phyloP scores from a whole-genome alignment of 2,329 filamentous ascomycete genomes.

The Apiospora phragmitis region DNA sequence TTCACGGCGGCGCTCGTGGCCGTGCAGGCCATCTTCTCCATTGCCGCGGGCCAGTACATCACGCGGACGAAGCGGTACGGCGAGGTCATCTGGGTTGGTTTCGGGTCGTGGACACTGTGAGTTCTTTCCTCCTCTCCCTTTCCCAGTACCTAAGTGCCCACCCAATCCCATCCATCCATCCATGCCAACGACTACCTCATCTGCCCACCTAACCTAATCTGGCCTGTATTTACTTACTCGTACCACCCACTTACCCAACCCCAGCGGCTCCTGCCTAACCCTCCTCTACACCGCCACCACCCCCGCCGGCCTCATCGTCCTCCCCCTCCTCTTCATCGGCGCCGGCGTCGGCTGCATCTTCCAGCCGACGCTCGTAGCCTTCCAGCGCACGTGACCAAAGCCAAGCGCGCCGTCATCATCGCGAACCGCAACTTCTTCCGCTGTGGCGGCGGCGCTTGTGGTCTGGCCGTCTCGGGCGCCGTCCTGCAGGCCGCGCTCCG shows the following conservation, averaged over 20 bases:
- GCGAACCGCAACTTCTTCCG: conserved; percentile 64
- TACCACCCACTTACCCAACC: neutral
- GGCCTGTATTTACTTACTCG: neutral
- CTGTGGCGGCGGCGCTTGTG: conserved; percentile 57
- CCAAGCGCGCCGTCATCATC: conserved; percentile 62
- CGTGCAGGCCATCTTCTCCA: conserved; percentile 46
- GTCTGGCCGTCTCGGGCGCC: conserved; percentile 58
- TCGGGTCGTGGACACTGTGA: conserved; percentile 36
- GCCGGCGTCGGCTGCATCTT: conserved; percentile 52
- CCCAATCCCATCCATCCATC: too few species aligned
- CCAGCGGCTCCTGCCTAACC: conserved; percentile 50
- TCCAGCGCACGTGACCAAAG: conserved; percentile 58
- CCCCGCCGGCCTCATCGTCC: conserved; percentile 46
- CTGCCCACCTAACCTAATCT: neutral
- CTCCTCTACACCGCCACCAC: conserved; percentile 48
- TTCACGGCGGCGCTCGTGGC: conserved; percentile 51
- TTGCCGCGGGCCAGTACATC: conserved; percentile 57
- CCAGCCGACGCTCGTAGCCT: conserved; percentile 52
- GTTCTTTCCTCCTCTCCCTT: conserved; percentile 10
- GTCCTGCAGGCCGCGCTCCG: conserved; percentile 38
- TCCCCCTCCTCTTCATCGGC: conserved; percentile 51
- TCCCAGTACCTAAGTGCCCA: too few species aligned
- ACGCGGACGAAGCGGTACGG: conserved; percentile 57
- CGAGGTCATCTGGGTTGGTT: conserved; percentile 53
- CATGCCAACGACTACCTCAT: too few species aligned